Percentiles rank a stretch among this genome's conserved stretches.
phyloP scores from a whole-genome alignment of 202 grass and related monocot species.

The Sporobolus alterniflorus region DNA sequence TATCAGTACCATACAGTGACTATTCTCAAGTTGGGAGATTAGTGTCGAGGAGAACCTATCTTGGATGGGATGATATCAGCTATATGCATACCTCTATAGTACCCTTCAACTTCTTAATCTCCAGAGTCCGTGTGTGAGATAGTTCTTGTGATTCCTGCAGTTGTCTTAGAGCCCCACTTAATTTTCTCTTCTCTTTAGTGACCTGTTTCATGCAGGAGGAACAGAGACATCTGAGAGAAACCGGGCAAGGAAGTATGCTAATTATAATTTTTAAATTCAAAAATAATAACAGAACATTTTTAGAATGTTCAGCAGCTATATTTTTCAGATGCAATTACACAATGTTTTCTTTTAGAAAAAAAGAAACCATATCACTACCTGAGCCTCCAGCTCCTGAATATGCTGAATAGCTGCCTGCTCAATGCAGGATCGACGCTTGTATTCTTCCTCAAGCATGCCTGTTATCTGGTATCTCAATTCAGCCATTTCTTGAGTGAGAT shows the following conservation, averaged over 20 bases:
- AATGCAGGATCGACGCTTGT: constrained; percentile 88
- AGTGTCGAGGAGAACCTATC: not conserved
- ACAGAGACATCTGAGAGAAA: constrained; percentile 24
- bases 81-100: constrained; percentile 64
- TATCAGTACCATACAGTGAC: constrained; percentile 31
- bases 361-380: constrained; percentile 56
- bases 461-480: constrained; percentile 96
- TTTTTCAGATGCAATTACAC: not conserved
- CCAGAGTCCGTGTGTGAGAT: constrained; percentile 54
- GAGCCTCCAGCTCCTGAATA: constrained; percentile 87
- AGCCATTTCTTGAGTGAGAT: constrained; percentile 99
- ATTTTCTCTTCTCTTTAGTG: constrained; percentile 64
- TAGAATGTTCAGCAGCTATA: not conserved
- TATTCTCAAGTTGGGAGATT: not conserved
- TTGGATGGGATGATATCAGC: constrained; percentile 30
- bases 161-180: constrained; percentile 51
- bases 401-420: constrained; percentile 93
- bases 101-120: constrained; percentile 80
- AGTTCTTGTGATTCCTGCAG: constrained; percentile 76
- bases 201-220: constrained; percentile 51
- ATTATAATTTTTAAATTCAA: not conserved
- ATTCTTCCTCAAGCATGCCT: constrained; percentile 98
- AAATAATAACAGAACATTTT: not conserved
- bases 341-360: not conserved
- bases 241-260: not conserved